Evolutionary conservation across 768 basidiomycete species (phyloP), one percentile per base, ranked within the genome.

Genomic region (Cyclocybe cylindracea): DNA sequence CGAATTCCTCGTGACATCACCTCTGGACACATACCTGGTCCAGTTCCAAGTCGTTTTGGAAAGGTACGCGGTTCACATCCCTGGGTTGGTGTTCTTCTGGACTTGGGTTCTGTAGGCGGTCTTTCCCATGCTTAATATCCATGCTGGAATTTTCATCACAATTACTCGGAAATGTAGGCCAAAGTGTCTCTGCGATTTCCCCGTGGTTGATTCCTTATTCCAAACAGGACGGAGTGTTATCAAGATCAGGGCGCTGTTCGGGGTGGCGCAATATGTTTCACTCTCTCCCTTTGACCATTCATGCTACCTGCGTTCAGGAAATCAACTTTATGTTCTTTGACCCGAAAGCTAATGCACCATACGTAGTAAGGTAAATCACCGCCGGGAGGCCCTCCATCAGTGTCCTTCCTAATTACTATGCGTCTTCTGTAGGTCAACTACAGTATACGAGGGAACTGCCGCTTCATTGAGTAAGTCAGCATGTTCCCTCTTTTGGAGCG

Each of bases 261-360:
- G 74, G 5, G 76, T 24, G n/a, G 5, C 24, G 24, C 24, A 24
- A 24, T 24, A 24, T 24, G 24, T 24, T 77, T 42, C 16, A 39
- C 4, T 66, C 47, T 10, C 18, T 16, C 19, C 24, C n/a, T n/a
- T 24, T 7, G 35, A 33, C 10, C 11, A 9, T 41, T 16, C 16
- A 16, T 18, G 24, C 33, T 14, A 7, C 9, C 9, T 16, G 39
- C 51, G 24, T 2, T 5, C 55, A 69, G 69, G 61, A 48, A 57
- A 64, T 35, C 59, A 68, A 45, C 66, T 80, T 7, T 72, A 74
- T 46, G 66, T n/a, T 77, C 8, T 75, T 60, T 41, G 78, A 80
- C 50, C 74, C 77, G 0, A 68, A 67, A 38, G 78, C 78, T 5
- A n/a, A 55, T 80, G 41, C 67, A 77, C 48, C 71, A 74, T 52